Evolutionary conservation across 345 rosid genomes (phyloP), one percentile per base, ranked within the genome.

Genomic region (Melastoma malabathricum): DNA sequence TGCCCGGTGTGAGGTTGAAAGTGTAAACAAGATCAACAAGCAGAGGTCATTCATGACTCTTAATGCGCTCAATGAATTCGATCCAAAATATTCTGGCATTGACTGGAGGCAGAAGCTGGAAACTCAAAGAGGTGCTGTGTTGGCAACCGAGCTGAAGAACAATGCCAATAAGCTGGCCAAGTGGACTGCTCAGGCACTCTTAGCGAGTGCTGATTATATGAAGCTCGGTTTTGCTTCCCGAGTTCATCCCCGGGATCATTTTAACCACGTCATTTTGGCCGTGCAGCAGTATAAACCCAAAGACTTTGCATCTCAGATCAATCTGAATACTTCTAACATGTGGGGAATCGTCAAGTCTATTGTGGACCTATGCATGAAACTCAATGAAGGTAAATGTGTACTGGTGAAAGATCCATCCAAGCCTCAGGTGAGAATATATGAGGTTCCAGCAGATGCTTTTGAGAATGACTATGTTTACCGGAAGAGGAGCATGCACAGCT

Each of bases 71-170:
- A 88, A 88, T 27, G 99, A 92, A 81, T 92, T 92, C 34, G 97
- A 92, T 76, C 62, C 95, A 1, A 92, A 92, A 43, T 88, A 88
- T 58, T 92, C 97, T 3, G 97, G 97, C 55, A 88, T 93, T 58
- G 99, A 93, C 59, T 93, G 93, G 99, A 85, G 95, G 61, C 97
- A 88, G 85, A 93, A 93, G 76, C 59, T 93, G 57, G 99, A 93
- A 69, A 85, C 99, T 12, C 99, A 93, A 59, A 73, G 99, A 60
- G 99, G 99, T 54, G 99, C 94, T 0, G 95, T 92, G 43, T 75
- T 92, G 65, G 99, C 97, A 23, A 88, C 83, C 17, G 99, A 92
- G 62, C 72, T 92, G 72, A 92, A 88, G 78, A 92, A 92, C 73
- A 92, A 92, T 60, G 90, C 94, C 0, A 93, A 93, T 54, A 93